A percentile compares a stretch with the other conserved stretches of the same genome.
Conservation (phyloP, 2,329 filamentous ascomycete species). For the Neofusicoccum kwambonambiense region DNA sequence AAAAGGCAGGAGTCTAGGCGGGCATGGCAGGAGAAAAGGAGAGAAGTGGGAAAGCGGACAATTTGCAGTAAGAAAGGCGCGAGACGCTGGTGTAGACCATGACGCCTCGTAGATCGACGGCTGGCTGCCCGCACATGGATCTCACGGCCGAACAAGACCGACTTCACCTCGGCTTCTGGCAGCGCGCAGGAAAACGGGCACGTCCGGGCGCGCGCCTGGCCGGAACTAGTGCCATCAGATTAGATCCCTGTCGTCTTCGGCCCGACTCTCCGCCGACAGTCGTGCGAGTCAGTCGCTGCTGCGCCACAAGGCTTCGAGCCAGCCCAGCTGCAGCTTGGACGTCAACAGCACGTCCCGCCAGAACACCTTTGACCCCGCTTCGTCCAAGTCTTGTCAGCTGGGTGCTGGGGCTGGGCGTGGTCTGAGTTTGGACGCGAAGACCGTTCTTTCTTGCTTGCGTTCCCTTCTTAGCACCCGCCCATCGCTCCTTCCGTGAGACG, state of each 20-base stretch:
- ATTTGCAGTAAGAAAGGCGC: constrained; percentile 4
- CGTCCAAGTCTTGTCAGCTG: background rate
- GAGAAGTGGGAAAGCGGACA: background rate
- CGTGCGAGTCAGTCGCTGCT: background rate
- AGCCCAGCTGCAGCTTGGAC: background rate
- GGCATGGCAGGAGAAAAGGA: constrained; percentile 4
- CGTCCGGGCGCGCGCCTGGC: background rate
- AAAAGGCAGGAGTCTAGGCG: background rate
- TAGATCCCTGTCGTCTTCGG: background rate
- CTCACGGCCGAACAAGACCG: constrained; percentile 15
- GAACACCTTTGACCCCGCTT: background rate
- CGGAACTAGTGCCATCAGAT: constrained; percentile 4
- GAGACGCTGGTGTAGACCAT: constrained; percentile 6
- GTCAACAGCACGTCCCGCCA: background rate
- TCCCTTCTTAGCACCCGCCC: background rate
- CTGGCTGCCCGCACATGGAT: constrained; percentile 13
- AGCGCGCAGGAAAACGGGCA: background rate
- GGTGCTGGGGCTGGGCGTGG: no score
- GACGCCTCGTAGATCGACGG: constrained; percentile 12
- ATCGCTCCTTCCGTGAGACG: constrained; percentile 1
- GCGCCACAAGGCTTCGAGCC: background rate
- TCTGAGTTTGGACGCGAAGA: background rate
- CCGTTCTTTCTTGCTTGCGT: background rate
- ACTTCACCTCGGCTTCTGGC: constrained; percentile 16
- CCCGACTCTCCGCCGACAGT: background rate